These are phyloP conservation scores for Aegilops umbellulata DNA, from an alignment of 176 grass and related monocot species.

Conservation along the genomic window DNA sequence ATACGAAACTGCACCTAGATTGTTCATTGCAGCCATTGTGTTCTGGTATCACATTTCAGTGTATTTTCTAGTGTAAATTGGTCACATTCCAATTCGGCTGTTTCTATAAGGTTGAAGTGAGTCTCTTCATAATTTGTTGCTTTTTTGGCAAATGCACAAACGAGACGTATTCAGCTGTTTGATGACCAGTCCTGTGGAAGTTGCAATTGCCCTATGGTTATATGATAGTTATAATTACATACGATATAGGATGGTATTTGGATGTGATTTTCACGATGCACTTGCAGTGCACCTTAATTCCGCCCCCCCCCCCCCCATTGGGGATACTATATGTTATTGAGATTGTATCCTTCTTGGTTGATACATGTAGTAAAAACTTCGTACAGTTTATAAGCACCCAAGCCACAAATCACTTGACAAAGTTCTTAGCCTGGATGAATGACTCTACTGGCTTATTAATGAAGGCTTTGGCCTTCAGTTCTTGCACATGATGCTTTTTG, in stretches of 20 bases:
- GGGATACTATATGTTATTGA: background rate
- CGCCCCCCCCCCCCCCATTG: background rate
- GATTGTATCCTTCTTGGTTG: background rate
- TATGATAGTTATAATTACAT: background rate
- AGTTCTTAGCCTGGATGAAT: background rate
- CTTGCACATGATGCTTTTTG: background rate
- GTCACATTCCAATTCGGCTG: background rate
- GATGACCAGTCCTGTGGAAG: too few species aligned
- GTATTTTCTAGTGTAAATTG: background rate
- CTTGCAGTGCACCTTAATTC: background rate
- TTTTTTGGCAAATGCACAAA: too few species aligned
- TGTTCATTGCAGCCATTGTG: background rate
- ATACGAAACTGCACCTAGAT: background rate
- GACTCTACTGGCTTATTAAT: background rate
- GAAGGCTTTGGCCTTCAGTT: background rate
- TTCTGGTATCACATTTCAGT: background rate
- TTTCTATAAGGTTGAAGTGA: too few species aligned
- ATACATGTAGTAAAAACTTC: background rate
- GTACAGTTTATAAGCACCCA: background rate
- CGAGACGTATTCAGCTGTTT: too few species aligned
- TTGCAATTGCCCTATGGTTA: constrained; percentile 10
- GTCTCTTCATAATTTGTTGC: too few species aligned
- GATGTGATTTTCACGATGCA: background rate
- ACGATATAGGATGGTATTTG: background rate
- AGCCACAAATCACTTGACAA: background rate